Conservation (phyloP, 108 stramenopile species). For the Pseudonitzschia pungens region DNA sequence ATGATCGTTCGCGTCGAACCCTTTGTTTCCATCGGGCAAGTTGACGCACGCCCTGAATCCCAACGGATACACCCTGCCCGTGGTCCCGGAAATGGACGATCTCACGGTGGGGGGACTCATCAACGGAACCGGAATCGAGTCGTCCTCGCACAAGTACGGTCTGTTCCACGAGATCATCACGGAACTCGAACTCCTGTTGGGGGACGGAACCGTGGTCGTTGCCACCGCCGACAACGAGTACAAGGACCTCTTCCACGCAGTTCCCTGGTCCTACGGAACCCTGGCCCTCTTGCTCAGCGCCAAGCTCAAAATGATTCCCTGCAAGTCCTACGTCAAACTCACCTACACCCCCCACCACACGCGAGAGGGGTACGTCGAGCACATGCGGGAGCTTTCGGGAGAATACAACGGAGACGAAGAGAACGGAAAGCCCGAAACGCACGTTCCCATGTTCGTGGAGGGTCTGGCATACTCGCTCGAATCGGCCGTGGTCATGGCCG, state of each 20-base stretch:
- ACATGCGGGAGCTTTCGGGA: conserved; percentile 29
- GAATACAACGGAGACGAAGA: conserved; percentile 20
- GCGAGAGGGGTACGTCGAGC: conserved; percentile 24
- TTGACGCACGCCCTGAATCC: conserved; percentile 37
- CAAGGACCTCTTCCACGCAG: conserved; percentile 58
- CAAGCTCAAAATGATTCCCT: conserved; percentile 46
- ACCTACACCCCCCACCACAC: conserved; percentile 42
- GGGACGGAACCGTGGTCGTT: conserved; percentile 42
- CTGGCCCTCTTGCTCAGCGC: conserved; percentile 56
- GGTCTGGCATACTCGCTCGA: conserved; percentile 47
- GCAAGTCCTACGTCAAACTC: conserved; percentile 51
- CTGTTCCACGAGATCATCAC: conserved; percentile 54
- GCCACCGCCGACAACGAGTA: conserved; percentile 45
- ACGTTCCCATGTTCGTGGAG: conserved; percentile 51
- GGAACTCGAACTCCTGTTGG: conserved; percentile 47
- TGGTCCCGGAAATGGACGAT: conserved; percentile 64
- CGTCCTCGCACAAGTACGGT: conserved; percentile 51
- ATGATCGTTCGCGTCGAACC: conserved; percentile 40
- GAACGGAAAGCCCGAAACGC: not conserved
- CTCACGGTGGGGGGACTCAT: conserved; percentile 63
- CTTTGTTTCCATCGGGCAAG: conserved; percentile 41
- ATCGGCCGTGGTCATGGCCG: conserved; percentile 49
- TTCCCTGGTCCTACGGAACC: conserved; percentile 68
- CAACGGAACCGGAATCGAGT: conserved; percentile 61
- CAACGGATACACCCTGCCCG: conserved; percentile 43